phyloP scores from a whole-genome alignment of 306 rosid species.

The Adenanthera pavonina region DNA sequence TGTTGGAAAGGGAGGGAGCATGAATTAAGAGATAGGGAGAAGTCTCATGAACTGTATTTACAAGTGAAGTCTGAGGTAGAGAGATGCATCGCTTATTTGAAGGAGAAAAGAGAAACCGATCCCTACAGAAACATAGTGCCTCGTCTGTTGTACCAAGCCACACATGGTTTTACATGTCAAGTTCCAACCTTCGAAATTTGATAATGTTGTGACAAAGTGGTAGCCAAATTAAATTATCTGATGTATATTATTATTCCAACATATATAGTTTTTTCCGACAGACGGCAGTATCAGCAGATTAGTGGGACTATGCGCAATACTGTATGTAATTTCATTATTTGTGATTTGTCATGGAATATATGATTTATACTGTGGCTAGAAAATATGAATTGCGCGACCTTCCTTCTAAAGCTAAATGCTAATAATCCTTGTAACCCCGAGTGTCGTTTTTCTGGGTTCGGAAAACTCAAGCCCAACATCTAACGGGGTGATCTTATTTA shows the following conservation, averaged over 20 bases:
- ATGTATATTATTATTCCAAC: no score
- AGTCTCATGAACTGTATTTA: not conserved
- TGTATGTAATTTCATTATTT: no score
- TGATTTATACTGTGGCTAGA: not conserved
- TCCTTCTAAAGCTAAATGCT: not conserved
- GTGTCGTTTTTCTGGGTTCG: not conserved
- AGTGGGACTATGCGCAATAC: no score
- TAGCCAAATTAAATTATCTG: not conserved
- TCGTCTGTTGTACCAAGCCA: not conserved
- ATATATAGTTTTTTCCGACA: no score
- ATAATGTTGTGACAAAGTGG: not conserved
- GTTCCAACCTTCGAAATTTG: not conserved
- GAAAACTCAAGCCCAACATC: not conserved
- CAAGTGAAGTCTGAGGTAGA: not conserved
- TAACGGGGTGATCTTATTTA: no score
- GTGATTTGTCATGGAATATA: no score
- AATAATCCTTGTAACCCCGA: not conserved
- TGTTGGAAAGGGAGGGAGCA: slow-evolving; percentile 67
- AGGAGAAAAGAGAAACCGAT: not conserved
- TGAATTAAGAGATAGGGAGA: slow-evolving; percentile 65
- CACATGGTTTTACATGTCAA: not conserved
- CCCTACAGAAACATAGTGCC: slow-evolving; percentile 1
- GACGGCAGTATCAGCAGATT: no score
- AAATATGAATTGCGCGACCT: not conserved
- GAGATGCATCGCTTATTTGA: slow-evolving; percentile 1